Evolutionary conservation across 306 rosid genomes (phyloP).

Genomic region (Cicer cuneatum): DNA sequence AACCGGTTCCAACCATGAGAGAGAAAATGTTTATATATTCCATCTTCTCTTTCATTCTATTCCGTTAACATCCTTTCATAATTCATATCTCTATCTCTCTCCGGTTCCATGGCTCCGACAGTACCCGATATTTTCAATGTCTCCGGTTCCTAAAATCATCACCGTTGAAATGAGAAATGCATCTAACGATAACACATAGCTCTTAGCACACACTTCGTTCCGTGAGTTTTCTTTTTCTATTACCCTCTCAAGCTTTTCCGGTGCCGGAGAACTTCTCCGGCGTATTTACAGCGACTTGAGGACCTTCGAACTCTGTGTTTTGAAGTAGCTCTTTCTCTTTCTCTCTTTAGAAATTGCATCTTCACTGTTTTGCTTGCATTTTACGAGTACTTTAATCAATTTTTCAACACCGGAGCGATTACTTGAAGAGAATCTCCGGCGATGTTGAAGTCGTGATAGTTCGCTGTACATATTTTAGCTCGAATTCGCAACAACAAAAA

Average conservation of each 20-base stretch:
- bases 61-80: slow-evolving; percentile 53
- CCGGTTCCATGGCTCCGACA: slow-evolving; percentile 45
- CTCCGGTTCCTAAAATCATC: slow-evolving; percentile 41
- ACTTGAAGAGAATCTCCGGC: slow-evolving; percentile 36
- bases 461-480: slow-evolving; percentile 19
- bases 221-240: slow-evolving; percentile 31
- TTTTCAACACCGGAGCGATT: slow-evolving; percentile 29
- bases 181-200: neutral
- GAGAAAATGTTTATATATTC: slow-evolving; percentile 73
- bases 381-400: slow-evolving; percentile 34
- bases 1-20: slow-evolving; percentile 55
- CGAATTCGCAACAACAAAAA: neutral
- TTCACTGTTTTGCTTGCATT: slow-evolving; percentile 46
- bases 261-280: slow-evolving; percentile 52
- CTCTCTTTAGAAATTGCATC: slow-evolving; percentile 22
- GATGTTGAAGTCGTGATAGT: slow-evolving; percentile 39
- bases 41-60: slow-evolving; percentile 47
- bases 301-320: slow-evolving; percentile 18
- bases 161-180: slow-evolving; percentile 47
- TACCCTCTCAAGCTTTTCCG: neutral
- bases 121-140: neutral
- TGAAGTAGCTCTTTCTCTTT: slow-evolving; percentile 22
- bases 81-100: slow-evolving; percentile 44
- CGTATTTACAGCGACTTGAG: neutral
- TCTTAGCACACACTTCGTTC: slow-evolving; percentile 10